Base-by-base conservation (phyloP, 2,329 filamentous ascomycete genomes). In the Chaetomium globosum region DNA sequence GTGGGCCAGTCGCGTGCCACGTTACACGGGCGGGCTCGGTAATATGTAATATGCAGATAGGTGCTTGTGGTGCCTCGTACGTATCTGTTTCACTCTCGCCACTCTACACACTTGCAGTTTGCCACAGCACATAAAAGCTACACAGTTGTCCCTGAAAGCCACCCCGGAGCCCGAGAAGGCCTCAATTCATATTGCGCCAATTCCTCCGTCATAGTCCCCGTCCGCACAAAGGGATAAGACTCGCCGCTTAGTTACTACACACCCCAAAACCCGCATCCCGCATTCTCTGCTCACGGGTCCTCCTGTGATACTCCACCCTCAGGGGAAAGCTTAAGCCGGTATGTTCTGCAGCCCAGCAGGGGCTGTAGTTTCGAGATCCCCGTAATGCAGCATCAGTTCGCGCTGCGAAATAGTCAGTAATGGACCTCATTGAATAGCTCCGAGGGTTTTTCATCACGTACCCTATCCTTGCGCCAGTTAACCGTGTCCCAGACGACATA, bases 401-500 rank as follows among this genome's bases (percentile, higher is more conserved):
- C 85, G 80, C 86, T 88, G 68, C 36, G 7, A 36, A 54, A 59
- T 33, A 13, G 48, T 43, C 23, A 58, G 63, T 74, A 64, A 73
- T 70, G 61, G 7, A 43, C 8, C 26, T 30, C 21, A 16, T 2
- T n/a, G 16, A 7, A 43, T 43, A 7, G 16, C 16, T 19, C 39
- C 39, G 13, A 43, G 16, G 33, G 3, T 12, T 33, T 31, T 8
- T 6, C 9, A 16, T 26, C 23, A 46, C 43, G 58, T 80, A 89
- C 87, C 68, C 86, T 80, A 69, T 88, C 85, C 74, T 87, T 86
- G 56, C 82, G 81, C 87, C 87, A 89, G 61, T 79, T 80, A n/a
- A 77, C 77, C 9, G 84, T 83, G 70, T 88, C 86, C 83, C 87
- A 89, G 64, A 89, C 82, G 65, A 89, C 83, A 73, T 89, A 89